Base-by-base conservation (phyloP, 176 grass and related monocot species). In the Microstegium vimineum region DNA sequence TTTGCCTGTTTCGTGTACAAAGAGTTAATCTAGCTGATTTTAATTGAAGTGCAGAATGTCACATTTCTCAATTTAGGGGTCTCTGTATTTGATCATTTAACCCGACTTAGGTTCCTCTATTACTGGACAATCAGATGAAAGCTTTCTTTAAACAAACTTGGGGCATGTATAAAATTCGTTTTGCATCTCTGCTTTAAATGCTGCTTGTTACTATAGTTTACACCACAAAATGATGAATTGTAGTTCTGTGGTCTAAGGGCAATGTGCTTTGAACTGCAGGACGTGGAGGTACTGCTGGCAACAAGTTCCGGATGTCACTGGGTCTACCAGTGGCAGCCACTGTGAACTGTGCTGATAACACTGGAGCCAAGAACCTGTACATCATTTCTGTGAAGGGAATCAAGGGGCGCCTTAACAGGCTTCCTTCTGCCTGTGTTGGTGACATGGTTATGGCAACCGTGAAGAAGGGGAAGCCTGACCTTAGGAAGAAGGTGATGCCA, bases 401-500 rank as follows among this genome's bases (percentile, higher is more conserved):
- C 79, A 92, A 94, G 69, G 91, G 91, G 0, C 84, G 91, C 4
- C 87, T 94, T 12, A 94, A 97, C 79, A 62, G 91, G 75, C 91
- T 94, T 66, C 94, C 94, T 8, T 97, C 94, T 42, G 91, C 94
- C 13, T 97, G 94, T 5, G 91, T 97, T 64, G 94, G 91, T 6
- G 94, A 97, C 87, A 97, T 97, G 94, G 94, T 97, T 69, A 97
- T 97, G 94, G 94, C 94, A 17, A 97, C 89, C 16, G 94, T 97
- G 63, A 97, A 97, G 85, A 97, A 97, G 71, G 94, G 94, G 11
- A 97, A 97, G 80, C 94, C 94, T 37, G 94, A 97, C 82, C 91
- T 97, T 3, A 90, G 94, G 83, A 97, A 97, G 83, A 97, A 97
- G 91, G 94, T 97, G 72, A 97, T 97, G 94, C 94, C 94, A 43